A percentile compares a stretch with the other conserved stretches of the same genome.
These are phyloP conservation scores for Candida buenavistaensis DNA, from an alignment of 1,139 yeast genomes.

Conservation along the genomic window DNA sequence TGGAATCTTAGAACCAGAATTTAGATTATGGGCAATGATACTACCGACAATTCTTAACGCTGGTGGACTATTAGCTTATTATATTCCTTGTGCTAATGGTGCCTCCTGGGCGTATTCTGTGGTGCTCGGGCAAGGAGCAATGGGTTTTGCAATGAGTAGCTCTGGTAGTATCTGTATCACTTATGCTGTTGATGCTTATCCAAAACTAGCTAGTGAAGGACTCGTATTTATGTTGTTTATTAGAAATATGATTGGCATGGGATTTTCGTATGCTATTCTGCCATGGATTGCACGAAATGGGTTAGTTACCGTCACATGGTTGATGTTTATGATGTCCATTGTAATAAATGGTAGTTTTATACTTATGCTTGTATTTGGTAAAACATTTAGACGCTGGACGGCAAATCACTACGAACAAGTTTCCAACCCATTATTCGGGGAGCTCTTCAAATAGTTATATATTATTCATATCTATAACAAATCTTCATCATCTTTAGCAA, in stretches of 20 bases:
- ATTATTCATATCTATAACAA: conserved; percentile 11
- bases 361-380: conserved; percentile 40
- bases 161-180: conserved; percentile 57
- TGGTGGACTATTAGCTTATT: conserved; percentile 38
- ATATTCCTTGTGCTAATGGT: conserved; percentile 28
- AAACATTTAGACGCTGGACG: conserved; percentile 34
- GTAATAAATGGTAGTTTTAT: conserved; percentile 43
- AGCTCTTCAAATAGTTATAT: conserved; percentile 3
- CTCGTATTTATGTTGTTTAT: conserved; percentile 49
- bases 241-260: conserved; percentile 48
- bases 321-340: conserved; percentile 45
- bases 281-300: conserved; percentile 45
- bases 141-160: conserved; percentile 59
- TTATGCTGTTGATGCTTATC: conserved; percentile 58
- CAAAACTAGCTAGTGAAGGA: conserved; percentile 53
- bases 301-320: conserved; percentile 40
- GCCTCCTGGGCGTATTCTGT: conserved; percentile 53
- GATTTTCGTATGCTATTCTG: conserved; percentile 45
- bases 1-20: conserved; percentile 43
- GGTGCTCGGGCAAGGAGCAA: conserved; percentile 49
- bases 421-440: conserved; percentile 17
- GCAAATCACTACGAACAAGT: conserved; percentile 21
- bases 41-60: conserved; percentile 40
- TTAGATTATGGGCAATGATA: conserved; percentile 38
- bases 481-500: conserved; percentile 71